A percentile compares a stretch with the other conserved stretches of the same genome.
These are phyloP conservation scores for Sisymbrium altissimum DNA, from an alignment of 345 rosid species.

Conservation along the genomic window DNA sequence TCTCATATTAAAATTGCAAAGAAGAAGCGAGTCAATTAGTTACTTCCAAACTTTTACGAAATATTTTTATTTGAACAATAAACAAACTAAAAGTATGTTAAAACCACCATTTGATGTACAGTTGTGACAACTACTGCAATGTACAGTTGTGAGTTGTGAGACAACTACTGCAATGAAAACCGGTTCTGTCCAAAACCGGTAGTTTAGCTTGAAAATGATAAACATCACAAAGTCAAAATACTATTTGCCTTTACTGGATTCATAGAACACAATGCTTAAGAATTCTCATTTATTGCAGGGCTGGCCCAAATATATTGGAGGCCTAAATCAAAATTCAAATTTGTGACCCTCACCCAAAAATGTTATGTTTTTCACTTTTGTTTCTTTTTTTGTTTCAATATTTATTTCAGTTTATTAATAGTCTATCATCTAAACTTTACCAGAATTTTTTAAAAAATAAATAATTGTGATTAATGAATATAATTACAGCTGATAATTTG, in stretches of 20 bases:
- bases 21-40: not conserved
- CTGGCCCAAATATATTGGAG: not conserved
- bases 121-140: not conserved
- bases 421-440: too few species aligned
- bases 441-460: not conserved
- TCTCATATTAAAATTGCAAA: not conserved
- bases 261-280: not conserved
- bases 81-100: not conserved
- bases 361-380: not conserved
- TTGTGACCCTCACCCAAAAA: not conserved
- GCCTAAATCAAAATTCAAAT: not conserved
- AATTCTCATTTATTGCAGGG: not conserved
- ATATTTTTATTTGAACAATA: not conserved
- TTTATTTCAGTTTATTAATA: too few species aligned
- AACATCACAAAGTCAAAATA: not conserved
- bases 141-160: too few species aligned
- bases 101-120: not conserved
- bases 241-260: not conserved
- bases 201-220: not conserved
- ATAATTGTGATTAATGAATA: not conserved
- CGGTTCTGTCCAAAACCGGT: too few species aligned
- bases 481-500: too few species aligned
- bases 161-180: too few species aligned
- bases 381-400: too few species aligned
- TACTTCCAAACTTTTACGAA: not conserved